Base-by-base conservation (phyloP, 345 rosid species). In the Clausena lansium region DNA sequence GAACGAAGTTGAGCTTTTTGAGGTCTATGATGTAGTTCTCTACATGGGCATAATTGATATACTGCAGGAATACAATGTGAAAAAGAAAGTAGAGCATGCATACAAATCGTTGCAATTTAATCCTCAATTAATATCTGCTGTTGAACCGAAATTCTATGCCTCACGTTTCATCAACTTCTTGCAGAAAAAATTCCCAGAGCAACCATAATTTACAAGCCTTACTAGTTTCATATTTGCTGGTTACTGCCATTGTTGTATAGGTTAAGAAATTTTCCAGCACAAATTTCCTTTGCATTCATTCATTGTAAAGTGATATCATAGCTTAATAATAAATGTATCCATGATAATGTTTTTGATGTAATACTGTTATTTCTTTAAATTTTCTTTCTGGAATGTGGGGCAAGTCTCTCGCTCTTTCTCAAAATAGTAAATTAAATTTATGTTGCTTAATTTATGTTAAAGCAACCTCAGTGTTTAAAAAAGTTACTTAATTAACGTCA, bases 1-100 rank as follows among this genome's bases (percentile, higher is more conserved):
- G 0, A 58, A 85, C 0, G 94, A 91, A 70, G 88, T 89, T 7
- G 98, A 93, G 82, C 93, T 89, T 41, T 91, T 92, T 62, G 94
- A 92, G 90, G 90, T 95, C 30, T 92, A 90, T 45, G 97, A 95
- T 65, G 98, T 95, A 32, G 97, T 95, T 73, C 90, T 95, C 35
- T 95, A 90, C 85, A 91, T 93, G 97, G 99, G 99, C 54, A 82
- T 93, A 68, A 93, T 93, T 33, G 98, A 95, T 82, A 89, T 95
- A 78, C 71, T 95, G 75, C 99, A 95, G 85, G 91, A 90, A 66
- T 95, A 95, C 86, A 95, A 88, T 73, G 68, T 84, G 81, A 92
- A 82, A 82, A 95, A 95, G 86, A 92, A 85, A 83, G 83, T 86
- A 1, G 98, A 95, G 85, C 92, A 86, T 79, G 88, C 85, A 7